phyloP scores from a whole-genome alignment of 345 rosid genomes.

The Clarkia xantiana region DNA sequence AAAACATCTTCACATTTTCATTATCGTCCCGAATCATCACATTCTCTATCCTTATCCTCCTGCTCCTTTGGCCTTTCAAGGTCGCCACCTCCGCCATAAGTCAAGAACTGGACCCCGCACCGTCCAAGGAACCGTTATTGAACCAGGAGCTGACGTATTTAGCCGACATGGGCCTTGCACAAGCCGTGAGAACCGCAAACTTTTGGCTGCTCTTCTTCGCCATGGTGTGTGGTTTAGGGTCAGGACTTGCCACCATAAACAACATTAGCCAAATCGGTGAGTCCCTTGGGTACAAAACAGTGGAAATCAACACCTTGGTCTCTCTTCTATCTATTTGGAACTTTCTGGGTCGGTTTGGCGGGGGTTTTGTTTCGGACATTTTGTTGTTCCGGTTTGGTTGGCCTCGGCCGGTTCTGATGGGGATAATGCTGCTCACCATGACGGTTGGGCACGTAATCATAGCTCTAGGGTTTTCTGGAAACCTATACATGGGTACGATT shows the following conservation, averaged over 20 bases:
- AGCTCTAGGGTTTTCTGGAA: conserved; percentile 55
- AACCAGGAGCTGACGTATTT: conserved; percentile 4
- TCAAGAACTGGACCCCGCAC: conserved; percentile 11
- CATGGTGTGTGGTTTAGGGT: conserved; percentile 64
- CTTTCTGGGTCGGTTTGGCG: conserved; percentile 82
- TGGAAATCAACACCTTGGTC: conserved; percentile 54
- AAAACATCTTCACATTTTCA: conserved; percentile 37
- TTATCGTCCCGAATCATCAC: conserved; percentile 29
- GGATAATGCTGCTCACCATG: conserved; percentile 45
- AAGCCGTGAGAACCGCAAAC: conserved; percentile 32
- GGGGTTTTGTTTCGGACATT: conserved; percentile 58
- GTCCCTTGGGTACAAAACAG: conserved; percentile 51
- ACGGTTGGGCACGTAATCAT: conserved; percentile 48
- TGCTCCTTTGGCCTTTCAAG: conserved; percentile 44
- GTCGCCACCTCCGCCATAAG: conserved; percentile 41
- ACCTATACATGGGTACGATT: conserved; percentile 49
- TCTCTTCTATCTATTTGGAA: conserved; percentile 83
- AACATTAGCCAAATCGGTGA: conserved; percentile 75
- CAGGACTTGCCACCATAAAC: conserved; percentile 62
- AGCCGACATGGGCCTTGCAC: conserved; percentile 31
- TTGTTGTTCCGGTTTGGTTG: conserved; percentile 50
- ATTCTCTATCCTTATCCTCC: conserved; percentile 29
- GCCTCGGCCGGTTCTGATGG: conserved; percentile 70
- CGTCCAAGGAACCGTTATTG: conserved; percentile 14
- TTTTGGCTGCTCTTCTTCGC: conserved; percentile 73